Evolutionary conservation across 2,329 filamentous ascomycete genomes (phyloP), one percentile per base, ranked within the genome.

Genomic region (Stachybotrys chartarum): DNA sequence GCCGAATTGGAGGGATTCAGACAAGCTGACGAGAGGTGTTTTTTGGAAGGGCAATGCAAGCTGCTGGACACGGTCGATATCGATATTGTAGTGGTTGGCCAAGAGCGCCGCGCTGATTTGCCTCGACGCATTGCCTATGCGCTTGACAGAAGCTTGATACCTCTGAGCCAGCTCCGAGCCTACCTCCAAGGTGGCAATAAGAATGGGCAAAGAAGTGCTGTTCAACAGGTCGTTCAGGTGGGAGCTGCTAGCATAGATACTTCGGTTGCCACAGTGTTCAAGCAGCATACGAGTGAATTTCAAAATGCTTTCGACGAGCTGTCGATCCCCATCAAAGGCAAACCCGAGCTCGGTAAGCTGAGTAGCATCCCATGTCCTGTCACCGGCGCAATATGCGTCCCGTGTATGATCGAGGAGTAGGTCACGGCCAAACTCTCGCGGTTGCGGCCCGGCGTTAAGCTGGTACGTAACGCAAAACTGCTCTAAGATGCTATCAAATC

Each of bases 221-320:
- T 97, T 90, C 57, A 99, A 82, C 46, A 99, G 80, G 67, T 92
- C 87, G 68, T 93, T 94, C 58, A 99, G 77, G 64, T 95, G 90
- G 61, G 87, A 81, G 69, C 93, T 97, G 76, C 94, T 99, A 58
- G 88, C 90, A 70, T 97, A 99, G 64, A 99, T 86, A 74, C 92
- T 97, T 63, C 95, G 82, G 68, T 99, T 99, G 57, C 93, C 94
- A 72, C 94, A 99, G 68, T 96, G 94, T 69, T 97, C 91, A 53
- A 97, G 76, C 32, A 99, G 79, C 70, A 96, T 82, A 58, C 87
- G 84, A 24, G 92, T 96, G 71, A 99, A 99, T 63, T 83, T 80
- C 57, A 99, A 78, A 54, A 97, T 81, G 32, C 83, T 79, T 68
- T 96, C 87, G 55, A 97, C 76, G 58, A 99, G 79, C 66, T 88